Conservation (phyloP, 768 basidiomycete species). For the Mycena maculata region DNA sequence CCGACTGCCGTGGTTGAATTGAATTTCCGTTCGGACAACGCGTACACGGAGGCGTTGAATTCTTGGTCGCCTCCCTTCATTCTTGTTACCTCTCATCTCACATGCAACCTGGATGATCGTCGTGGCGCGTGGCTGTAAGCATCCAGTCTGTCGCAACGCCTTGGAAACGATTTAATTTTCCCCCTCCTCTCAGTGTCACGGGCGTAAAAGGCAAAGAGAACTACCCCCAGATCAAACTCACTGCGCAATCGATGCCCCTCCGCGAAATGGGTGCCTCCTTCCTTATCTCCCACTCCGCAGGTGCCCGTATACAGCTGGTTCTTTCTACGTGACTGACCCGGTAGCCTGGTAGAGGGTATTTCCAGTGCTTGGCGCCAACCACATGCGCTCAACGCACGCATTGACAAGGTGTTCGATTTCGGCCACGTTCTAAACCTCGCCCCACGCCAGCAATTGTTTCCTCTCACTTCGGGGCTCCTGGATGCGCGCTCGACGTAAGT, state of each 20-base stretch:
- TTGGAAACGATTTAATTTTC: neutral
- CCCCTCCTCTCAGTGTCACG: neutral
- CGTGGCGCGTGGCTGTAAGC: constrained; percentile 23
- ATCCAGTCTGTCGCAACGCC: neutral
- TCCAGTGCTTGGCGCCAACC: neutral
- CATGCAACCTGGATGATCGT: neutral
- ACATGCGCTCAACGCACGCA: neutral
- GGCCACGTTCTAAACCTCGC: constrained; percentile 9
- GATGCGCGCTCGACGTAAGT: neutral
- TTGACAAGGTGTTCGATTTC: constrained; percentile 1
- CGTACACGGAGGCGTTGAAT: neutral
- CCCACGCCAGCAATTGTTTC: constrained; percentile 18
- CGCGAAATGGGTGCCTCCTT: constrained; percentile 13
- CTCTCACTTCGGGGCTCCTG: neutral
- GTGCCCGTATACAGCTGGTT: neutral
- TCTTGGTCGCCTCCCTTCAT: constrained; percentile 12
- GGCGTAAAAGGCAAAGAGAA: neutral
- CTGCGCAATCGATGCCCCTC: constrained; percentile 1
- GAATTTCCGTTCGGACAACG: constrained; percentile 2
- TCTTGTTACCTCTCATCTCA: constrained; percentile 8
- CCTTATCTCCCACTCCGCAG: constrained; percentile 6
- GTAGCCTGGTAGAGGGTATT: neutral
- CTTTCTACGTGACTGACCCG: neutral
- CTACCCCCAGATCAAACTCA: constrained; percentile 4
- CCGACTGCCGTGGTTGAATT: neutral